These are phyloP conservation scores for Tausonia pullulans DNA, from an alignment of 1,284 basidiomycete species.

Conservation along the genomic window DNA sequence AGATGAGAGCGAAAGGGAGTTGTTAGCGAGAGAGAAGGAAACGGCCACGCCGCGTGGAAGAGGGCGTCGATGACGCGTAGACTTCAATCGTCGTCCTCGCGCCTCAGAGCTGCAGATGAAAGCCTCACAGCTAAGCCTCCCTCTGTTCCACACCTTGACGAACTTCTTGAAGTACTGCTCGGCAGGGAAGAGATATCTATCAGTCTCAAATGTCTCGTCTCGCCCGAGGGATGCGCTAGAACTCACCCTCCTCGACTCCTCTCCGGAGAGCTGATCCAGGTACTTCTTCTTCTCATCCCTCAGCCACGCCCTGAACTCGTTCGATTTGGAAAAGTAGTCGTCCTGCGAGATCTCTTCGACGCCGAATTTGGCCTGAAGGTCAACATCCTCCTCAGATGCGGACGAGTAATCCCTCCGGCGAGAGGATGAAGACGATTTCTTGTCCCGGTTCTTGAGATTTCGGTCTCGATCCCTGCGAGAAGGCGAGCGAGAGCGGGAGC, in stretches of 20 bases:
- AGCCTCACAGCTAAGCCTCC: constrained; percentile 1
- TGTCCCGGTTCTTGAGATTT: no score
- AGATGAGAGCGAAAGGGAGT: not conserved
- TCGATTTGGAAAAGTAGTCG: constrained; percentile 16
- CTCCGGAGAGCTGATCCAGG: not conserved
- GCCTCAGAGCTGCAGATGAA: no score
- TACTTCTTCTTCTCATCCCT: constrained; percentile 16
- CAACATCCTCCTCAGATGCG: not conserved
- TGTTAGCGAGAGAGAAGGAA: not conserved
- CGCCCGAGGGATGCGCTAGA: not conserved
- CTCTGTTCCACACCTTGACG: constrained; percentile 15
- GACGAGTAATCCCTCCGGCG: no score
- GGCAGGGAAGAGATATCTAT: not conserved
- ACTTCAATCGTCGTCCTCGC: no score
- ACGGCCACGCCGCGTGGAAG: no score
- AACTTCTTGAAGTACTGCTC: constrained; percentile 17
- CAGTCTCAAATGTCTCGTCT: no score
- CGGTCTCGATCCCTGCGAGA: no score
- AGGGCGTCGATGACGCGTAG: not conserved
- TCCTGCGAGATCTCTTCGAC: constrained; percentile 12
- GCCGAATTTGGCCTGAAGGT: not conserved
- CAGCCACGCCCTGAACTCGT: constrained; percentile 16
- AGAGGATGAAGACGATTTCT: no score
- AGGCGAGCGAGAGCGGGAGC: no score
- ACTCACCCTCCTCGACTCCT: no score